Conservation (phyloP, 371 early-diverging fungal genomes). For the Encephalitozoon hellem region DNA sequence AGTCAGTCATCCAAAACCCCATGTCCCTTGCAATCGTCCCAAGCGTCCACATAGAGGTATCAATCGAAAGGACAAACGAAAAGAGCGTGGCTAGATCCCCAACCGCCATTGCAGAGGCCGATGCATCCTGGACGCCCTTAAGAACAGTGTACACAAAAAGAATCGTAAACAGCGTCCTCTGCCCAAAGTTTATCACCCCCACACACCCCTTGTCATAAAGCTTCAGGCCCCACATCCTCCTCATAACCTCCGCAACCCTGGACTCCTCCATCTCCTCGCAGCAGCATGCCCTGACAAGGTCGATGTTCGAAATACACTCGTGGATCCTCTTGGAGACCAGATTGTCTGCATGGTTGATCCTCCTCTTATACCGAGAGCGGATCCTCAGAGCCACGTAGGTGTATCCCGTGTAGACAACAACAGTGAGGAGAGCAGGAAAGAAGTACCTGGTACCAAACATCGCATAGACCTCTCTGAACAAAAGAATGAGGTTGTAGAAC, state of each 20-base stretch:
- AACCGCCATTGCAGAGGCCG: neutral
- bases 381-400: neutral
- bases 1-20: neutral
- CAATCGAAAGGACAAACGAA: neutral
- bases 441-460: neutral
- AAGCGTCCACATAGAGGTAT: neutral
- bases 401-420: neutral
- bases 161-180: neutral
- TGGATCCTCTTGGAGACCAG: neutral
- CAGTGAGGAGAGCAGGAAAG: neutral
- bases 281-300: neutral
- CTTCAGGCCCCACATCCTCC: neutral
- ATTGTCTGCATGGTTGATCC: neutral
- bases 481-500: neutral
- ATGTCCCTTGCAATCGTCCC: neutral
- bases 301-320: neutral
- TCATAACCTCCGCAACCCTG: neutral
- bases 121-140: neutral
- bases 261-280: neutral
- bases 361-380: neutral
- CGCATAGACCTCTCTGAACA: neutral
- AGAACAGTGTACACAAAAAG: neutral
- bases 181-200: neutral
- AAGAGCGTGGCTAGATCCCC: neutral
- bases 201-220: neutral